Evolutionary conservation across 2,329 filamentous ascomycete genomes (phyloP).

Genomic region (Orbilia quercus): DNA sequence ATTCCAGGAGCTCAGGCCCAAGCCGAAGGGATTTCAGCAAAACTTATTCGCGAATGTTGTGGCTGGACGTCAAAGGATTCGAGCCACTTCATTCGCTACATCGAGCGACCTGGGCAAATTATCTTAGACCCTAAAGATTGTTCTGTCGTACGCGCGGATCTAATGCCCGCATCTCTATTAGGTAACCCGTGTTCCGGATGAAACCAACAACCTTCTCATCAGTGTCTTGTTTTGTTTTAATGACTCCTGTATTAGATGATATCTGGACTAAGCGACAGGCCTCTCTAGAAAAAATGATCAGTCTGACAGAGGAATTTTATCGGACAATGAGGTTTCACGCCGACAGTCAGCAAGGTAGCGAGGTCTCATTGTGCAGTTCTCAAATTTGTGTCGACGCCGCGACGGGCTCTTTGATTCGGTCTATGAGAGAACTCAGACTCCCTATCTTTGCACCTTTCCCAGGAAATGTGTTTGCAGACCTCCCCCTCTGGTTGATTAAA

Average conservation of each 20-base stretch:
- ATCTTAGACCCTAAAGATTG: conserved; percentile 18
- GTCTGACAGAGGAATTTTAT: conserved; percentile 13
- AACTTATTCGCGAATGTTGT: conserved; percentile 17
- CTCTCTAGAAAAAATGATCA: conserved; percentile 8
- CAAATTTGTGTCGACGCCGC: conserved; percentile 17
- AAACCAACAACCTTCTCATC: neutral
- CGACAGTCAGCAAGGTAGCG: neutral
- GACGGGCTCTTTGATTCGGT: conserved; percentile 17
- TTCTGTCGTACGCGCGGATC: conserved; percentile 15
- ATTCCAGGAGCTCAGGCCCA: conserved; percentile 15
- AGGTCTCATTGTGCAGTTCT: conserved; percentile 4
- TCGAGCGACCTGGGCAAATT: conserved; percentile 4
- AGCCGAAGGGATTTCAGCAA: conserved; percentile 21
- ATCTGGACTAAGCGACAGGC: conserved; percentile 22
- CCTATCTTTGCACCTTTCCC: conserved; percentile 19
- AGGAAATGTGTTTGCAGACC: conserved; percentile 8
- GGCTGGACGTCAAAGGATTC: conserved; percentile 33
- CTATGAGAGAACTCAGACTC: conserved; percentile 22
- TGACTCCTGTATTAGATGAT: neutral
- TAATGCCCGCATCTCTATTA: conserved; percentile 12
- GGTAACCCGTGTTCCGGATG: conserved; percentile 1
- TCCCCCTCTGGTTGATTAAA: conserved; percentile 22
- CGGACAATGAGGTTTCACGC: conserved; percentile 13
- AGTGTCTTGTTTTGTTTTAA: neutral
- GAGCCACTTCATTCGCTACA: conserved; percentile 22